phyloP scores from a whole-genome alignment of 2,329 filamentous ascomycete species.

The Ciborinia camelliae region DNA sequence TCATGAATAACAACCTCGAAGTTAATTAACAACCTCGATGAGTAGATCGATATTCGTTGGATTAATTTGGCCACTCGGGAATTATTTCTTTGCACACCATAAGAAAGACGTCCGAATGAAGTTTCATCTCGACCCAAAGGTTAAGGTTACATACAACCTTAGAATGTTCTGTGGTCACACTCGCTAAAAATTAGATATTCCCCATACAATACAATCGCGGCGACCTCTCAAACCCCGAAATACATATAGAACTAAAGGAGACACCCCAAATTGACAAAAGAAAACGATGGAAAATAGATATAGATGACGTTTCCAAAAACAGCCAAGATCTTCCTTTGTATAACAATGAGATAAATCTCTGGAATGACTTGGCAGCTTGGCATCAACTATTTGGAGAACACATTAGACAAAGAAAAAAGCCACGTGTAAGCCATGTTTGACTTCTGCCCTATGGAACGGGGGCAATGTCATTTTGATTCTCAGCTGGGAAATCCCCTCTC shows the following conservation, averaged over 20 bases:
- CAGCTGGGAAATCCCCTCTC: not conserved
- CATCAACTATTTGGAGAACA: not conserved
- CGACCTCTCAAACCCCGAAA: not conserved
- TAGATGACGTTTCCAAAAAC: not conserved
- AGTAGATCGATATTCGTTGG: too few species aligned
- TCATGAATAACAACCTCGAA: too few species aligned
- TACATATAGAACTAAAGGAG: too few species aligned
- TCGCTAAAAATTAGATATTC: not conserved
- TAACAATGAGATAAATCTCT: not conserved
- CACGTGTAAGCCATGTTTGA: slow-evolving; percentile 4
- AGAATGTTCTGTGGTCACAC: too few species aligned
- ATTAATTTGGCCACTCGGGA: too few species aligned
- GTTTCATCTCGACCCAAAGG: not conserved
- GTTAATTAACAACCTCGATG: too few species aligned
- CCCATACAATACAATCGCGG: not conserved
- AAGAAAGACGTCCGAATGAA: not conserved
- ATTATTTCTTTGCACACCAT: not conserved
- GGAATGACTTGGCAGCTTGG: not conserved
- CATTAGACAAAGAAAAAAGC: not conserved
- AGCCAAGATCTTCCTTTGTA: not conserved
- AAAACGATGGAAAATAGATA: too few species aligned
- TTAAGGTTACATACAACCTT: too few species aligned
- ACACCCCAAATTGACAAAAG: too few species aligned
- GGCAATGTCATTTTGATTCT: slow-evolving; percentile 4
- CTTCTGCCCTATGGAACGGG: not conserved